Percentiles rank a stretch among this genome's conserved stretches.
Evolutionary conservation across 1,284 basidiomycete species (phyloP).

Genomic region (Moesziomyces antarcticus): DNA sequence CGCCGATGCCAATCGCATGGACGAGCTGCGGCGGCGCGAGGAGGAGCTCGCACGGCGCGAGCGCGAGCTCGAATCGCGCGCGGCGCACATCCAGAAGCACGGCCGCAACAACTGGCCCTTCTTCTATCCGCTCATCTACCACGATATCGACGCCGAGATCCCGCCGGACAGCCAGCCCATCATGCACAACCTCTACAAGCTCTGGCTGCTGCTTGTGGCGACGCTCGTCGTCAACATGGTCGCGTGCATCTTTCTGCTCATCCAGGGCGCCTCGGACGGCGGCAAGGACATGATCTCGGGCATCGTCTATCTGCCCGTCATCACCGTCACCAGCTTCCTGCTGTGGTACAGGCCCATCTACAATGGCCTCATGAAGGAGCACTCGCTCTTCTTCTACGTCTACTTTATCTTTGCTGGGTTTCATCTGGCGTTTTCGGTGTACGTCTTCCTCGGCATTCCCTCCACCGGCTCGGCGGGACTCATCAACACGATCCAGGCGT

Average conservation of each 20-base stretch:
- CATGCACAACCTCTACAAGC: conserved; percentile 77
- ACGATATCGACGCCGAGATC: conserved; percentile 89
- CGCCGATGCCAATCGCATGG: conserved; percentile 71
- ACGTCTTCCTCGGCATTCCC: conserved; percentile 67
- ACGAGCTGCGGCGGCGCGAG: conserved; percentile 79
- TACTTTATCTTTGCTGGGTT: conserved; percentile 77
- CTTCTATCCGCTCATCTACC: conserved; percentile 92
- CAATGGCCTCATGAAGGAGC: conserved; percentile 94
- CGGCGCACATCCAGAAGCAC: conserved; percentile 79
- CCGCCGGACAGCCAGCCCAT: conserved; percentile 81
- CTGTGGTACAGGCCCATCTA: conserved; percentile 90
- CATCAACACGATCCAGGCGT: conserved; percentile 83
- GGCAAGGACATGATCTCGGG: conserved; percentile 78
- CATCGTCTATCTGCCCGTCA: conserved; percentile 83
- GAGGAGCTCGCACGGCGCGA: conserved; percentile 82
- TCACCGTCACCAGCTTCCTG: conserved; percentile 83
- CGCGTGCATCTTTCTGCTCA: conserved; percentile 85
- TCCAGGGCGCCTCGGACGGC: conserved; percentile 80
- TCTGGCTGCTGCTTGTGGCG: conserved; percentile 71
- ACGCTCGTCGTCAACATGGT: conserved; percentile 90
- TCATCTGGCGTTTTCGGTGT: conserved; percentile 86
- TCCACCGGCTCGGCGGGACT: conserved; percentile 95
- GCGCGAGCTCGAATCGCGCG: conserved; percentile 73
- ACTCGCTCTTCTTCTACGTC: conserved; percentile 71
- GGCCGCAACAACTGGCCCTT: conserved; percentile 91